Evolutionary conservation across 805 yeast species (phyloP), one percentile per base, ranked within the genome.

Genomic region (Nakazawaea sp.): DNA sequence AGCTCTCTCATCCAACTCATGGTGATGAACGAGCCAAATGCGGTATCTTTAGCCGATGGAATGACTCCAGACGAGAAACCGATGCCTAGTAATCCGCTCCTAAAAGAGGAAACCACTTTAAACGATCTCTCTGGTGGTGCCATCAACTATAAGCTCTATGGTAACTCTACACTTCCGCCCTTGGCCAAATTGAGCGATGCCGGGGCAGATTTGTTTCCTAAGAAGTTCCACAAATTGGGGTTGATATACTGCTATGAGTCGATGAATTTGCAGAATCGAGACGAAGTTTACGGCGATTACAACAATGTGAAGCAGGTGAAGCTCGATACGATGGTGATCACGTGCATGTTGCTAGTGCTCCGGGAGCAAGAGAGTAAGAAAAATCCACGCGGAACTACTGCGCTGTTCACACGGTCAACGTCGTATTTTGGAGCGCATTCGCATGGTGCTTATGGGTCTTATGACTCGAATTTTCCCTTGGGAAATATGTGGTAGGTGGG

Each of bases 311-410:
- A 33, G 27, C 35, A 26, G 12, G 45, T 44, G 10, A 42, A 35
- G 12, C 12, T 26, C n/a, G 47, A 44, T 32, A 31, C 45, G 2
- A 27, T 36, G 43, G 43, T 44, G 13, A 12, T 44, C 11, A 29
- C 40, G 9, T 32, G 40, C 21, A 43, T 44, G 45, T 15, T 40
- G 24, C 21, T 44, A 11, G 45, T 37, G 2, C 32, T 44, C 19
- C 35, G 44, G n/a, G 48, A 44, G 28, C 45, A 43, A 17, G 48
- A 44, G 18, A 27, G 25, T 19, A 42, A 38, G 35, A 44, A 43
- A 32, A 38, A 42, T 23, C 41, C 42, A 9, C 32, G 41, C n/a
- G 16, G 33, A 6, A n/a, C 31, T 13, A 26, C 15, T 25, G 12
- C 38, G 2, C 34, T 26, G 18, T 27, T 39, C 15, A 18, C 35